Conservation (phyloP, 345 rosid species). For the Viola odorata region DNA sequence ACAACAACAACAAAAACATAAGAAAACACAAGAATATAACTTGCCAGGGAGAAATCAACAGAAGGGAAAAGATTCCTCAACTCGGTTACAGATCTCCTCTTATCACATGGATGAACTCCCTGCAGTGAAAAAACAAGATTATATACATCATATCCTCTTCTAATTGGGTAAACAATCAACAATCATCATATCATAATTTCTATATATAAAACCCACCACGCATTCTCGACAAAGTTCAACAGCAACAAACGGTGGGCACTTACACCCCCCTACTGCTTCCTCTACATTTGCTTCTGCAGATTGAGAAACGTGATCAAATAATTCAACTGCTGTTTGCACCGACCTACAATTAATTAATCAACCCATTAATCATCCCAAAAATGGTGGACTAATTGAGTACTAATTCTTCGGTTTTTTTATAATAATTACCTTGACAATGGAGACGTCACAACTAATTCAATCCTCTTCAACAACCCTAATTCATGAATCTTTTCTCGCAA, state of each 20-base stretch:
- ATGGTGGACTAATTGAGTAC: background rate
- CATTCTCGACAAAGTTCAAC: conserved; percentile 73
- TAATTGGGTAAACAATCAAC: background rate
- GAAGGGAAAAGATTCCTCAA: conserved; percentile 49
- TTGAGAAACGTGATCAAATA: conserved; percentile 41
- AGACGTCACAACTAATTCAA: conserved; percentile 53
- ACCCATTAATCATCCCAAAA: background rate
- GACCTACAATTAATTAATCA: conserved; percentile 32
- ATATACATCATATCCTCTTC: too few species aligned
- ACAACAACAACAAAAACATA: background rate
- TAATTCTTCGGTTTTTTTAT: background rate
- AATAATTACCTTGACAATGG: conserved; percentile 48
- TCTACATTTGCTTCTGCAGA: conserved; percentile 15
- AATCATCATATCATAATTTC: background rate
- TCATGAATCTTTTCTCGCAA: conserved; percentile 36
- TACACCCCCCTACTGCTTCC: conserved; percentile 14
- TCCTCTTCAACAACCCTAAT: conserved; percentile 23
- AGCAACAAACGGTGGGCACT: conserved; percentile 54
- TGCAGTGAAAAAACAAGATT: conserved; percentile 11
- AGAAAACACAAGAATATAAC: background rate
- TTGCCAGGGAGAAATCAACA: conserved; percentile 65
- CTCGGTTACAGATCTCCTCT: conserved; percentile 55
- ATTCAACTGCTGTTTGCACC: conserved; percentile 71
- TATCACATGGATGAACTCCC: conserved; percentile 78
- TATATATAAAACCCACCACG: conserved; percentile 33